phyloP scores from a whole-genome alignment of 2,329 filamentous ascomycete genomes.

The Cordyceps militaris region DNA sequence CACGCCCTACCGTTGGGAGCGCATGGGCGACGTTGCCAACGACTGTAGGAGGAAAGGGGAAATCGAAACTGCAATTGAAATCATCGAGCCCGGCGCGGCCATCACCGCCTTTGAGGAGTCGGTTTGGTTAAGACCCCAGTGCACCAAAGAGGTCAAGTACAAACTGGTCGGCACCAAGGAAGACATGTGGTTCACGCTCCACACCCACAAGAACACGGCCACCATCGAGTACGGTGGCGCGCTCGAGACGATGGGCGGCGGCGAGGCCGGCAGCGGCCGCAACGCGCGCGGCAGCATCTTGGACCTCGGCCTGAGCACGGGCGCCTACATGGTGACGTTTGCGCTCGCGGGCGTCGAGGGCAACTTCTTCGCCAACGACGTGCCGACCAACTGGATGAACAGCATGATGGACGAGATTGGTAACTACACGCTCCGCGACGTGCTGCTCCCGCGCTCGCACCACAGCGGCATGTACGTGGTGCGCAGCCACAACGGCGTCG shows the following conservation, averaged over 20 bases:
- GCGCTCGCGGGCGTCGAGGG: constrained; percentile 21
- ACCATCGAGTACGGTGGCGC: constrained; percentile 19
- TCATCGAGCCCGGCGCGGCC: constrained; percentile 22
- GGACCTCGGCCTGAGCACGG: neutral
- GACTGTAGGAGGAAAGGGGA: too few relatives aligned
- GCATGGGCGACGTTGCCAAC: neutral
- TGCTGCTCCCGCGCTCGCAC: constrained; percentile 26
- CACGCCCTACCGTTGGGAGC: constrained; percentile 27
- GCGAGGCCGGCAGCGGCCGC: constrained; percentile 12
- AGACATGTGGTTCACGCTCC: constrained; percentile 23
- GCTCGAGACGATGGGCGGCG: constrained; percentile 21
- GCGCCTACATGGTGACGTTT: constrained; percentile 21
- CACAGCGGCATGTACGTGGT: constrained; percentile 24
- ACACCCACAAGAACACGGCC: constrained; percentile 16
- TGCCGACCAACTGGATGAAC: constrained; percentile 25
- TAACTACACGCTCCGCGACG: constrained; percentile 22
- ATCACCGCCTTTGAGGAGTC: neutral
- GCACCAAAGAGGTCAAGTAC: constrained; percentile 24
- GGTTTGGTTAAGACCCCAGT: too few relatives aligned
- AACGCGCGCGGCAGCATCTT: neutral
- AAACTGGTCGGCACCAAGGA: constrained; percentile 21
- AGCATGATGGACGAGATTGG: constrained; percentile 20
- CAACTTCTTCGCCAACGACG: constrained; percentile 23
- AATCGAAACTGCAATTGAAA: too few relatives aligned
- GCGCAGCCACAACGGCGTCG: constrained; percentile 9